Percentiles rank a stretch among this genome's conserved stretches.
Conservation (phyloP, 169 alveolate genomes). For the Miamiensis avidus region DNA sequence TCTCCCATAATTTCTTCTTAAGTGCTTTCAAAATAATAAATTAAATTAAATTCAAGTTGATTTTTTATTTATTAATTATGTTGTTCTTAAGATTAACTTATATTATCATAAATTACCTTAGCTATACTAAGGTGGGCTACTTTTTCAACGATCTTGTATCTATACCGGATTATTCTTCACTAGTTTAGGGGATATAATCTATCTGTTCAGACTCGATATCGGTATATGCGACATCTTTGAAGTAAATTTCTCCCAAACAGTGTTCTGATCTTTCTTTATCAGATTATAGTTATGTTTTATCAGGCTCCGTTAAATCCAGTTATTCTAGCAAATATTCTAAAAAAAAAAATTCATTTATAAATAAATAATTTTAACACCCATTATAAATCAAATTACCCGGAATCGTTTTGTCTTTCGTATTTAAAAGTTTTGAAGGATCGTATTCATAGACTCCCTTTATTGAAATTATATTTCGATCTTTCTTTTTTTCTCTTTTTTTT, state of each 20-base stretch:
- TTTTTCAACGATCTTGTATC: too few species aligned
- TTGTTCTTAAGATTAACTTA: background rate
- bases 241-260: background rate
- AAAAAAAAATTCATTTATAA: background rate
- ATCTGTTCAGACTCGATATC: too few species aligned
- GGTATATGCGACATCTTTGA: background rate
- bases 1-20: background rate
- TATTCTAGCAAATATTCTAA: constrained; percentile 1
- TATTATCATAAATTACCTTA: background rate
- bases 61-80: background rate
- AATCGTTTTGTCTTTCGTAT: constrained; percentile 9
- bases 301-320: background rate
- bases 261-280: background rate
- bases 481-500: constrained; percentile 11
- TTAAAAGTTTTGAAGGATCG: background rate
- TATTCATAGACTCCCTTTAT: constrained; percentile 8
- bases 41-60: background rate
- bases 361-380: background rate
- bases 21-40: background rate
- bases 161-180: background rate
- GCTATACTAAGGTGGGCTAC: background rate
- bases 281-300: too few species aligned
- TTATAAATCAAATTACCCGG: constrained; percentile 4
- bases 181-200: background rate
- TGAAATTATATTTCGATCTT: background rate